Percentiles rank a stretch among this genome's conserved stretches.
Conservation (phyloP, 345 rosid species). For the Euphorbia tirucalli region DNA sequence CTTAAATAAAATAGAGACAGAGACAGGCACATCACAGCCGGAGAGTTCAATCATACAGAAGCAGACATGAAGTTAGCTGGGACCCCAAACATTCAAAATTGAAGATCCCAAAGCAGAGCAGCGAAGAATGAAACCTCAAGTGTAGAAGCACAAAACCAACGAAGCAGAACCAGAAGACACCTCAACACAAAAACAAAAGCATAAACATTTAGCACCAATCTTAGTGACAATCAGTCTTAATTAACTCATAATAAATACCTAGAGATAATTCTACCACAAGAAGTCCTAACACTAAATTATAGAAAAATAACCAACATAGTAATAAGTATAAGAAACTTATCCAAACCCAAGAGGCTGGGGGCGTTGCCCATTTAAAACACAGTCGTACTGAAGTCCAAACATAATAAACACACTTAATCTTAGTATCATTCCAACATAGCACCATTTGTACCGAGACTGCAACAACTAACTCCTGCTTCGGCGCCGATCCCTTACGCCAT, state of each 20-base stretch:
- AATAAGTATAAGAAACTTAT: slow-evolving; percentile 60
- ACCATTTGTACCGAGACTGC: slow-evolving; percentile 18
- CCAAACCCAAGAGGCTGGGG: slow-evolving; percentile 62
- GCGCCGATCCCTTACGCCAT: slow-evolving; percentile 75
- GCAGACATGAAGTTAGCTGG: slow-evolving; percentile 55
- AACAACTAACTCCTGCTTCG: slow-evolving; percentile 83
- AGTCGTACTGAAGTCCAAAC: slow-evolving; percentile 60
- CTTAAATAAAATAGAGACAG: slow-evolving; percentile 46
- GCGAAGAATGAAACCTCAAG: slow-evolving; percentile 57
- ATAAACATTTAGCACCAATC: slow-evolving; percentile 54
- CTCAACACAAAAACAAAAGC: slow-evolving; percentile 75
- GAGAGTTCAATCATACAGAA: slow-evolving; percentile 51
- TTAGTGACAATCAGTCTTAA: slow-evolving; percentile 32
- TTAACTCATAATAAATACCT: slow-evolving; percentile 35
- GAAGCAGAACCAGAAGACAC: slow-evolving; percentile 89
- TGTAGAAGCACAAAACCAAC: slow-evolving; percentile 84
- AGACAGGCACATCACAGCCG: slow-evolving; percentile 48
- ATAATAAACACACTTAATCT: slow-evolving; percentile 57
- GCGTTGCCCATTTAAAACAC: slow-evolving; percentile 56
- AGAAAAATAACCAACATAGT: slow-evolving; percentile 47
- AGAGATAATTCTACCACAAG: slow-evolving; percentile 23
- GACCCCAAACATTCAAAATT: slow-evolving; percentile 58
- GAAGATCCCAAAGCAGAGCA: slow-evolving; percentile 67
- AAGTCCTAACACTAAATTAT: slow-evolving; percentile 35
- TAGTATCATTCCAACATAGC: slow-evolving; percentile 26